These are phyloP conservation scores for Thielaviopsis euricoi DNA, from an alignment of 2,329 filamentous ascomycete genomes.

Conservation along the genomic window DNA sequence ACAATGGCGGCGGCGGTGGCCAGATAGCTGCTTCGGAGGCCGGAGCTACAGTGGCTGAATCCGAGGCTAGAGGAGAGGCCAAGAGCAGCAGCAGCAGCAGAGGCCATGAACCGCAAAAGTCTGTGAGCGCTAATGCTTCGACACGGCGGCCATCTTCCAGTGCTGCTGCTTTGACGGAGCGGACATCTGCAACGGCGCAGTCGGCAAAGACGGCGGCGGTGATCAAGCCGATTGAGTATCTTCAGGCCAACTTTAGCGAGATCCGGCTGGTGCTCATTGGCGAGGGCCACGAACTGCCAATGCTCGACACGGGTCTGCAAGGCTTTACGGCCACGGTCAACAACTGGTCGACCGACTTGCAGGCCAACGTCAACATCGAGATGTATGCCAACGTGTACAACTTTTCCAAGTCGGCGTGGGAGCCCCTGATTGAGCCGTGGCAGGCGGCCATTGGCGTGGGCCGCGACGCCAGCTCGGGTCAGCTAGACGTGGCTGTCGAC, in stretches of 20 bases:
- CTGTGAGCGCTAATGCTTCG: neutral
- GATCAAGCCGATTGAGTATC: conserved; percentile 44
- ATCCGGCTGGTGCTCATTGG: conserved; percentile 88
- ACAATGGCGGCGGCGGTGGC: conserved; percentile 28
- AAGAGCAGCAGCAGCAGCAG: conserved; percentile 18
- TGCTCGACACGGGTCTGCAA: conserved; percentile 87
- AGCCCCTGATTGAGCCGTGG: conserved; percentile 92
- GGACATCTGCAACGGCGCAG: neutral
- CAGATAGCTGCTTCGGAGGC: conserved; percentile 31
- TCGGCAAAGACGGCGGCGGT: neutral
- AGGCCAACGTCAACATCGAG: conserved; percentile 77
- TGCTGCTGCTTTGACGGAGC: neutral
- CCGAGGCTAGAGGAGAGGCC: conserved; percentile 11
- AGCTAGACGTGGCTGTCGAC: conserved; percentile 67
- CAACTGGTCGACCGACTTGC: conserved; percentile 82
- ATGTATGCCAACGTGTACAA: conserved; percentile 97
- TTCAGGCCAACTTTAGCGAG: conserved; percentile 75
- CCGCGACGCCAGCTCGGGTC: conserved; percentile 56
- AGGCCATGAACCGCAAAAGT: too few relatives aligned
- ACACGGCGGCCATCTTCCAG: neutral
- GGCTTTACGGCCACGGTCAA: conserved; percentile 69
- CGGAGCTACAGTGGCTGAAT: conserved; percentile 22
- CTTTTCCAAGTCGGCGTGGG: conserved; percentile 97
- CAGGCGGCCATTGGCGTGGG: conserved; percentile 80
- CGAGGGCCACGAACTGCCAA: conserved; percentile 85